Percentiles rank a stretch among this genome's conserved stretches.
These are phyloP conservation scores for Diospyros kaki DNA, from an alignment of 148 eudicot genomes.

Conservation along the genomic window DNA sequence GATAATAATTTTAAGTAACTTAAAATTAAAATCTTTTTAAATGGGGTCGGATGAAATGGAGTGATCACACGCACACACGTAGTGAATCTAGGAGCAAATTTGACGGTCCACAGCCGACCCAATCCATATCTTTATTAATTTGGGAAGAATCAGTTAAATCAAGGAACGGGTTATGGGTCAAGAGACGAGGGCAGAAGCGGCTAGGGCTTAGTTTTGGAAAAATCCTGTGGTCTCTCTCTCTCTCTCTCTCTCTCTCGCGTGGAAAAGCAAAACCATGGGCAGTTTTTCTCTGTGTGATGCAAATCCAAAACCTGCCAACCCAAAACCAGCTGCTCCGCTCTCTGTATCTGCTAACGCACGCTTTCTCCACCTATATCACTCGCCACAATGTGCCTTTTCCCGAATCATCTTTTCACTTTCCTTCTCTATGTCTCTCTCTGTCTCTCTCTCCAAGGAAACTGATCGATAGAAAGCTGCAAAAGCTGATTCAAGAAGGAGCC, in stretches of 20 bases:
- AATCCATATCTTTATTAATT: too few species aligned
- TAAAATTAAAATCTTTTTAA: too few species aligned
- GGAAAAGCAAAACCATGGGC: conserved; percentile 55
- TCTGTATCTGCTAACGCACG: conserved; percentile 10
- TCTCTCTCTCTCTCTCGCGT: conserved; percentile 9
- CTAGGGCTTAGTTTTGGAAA: background rate
- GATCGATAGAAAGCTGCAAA: too few species aligned
- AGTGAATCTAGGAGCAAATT: too few species aligned
- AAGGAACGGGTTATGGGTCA: too few species aligned
- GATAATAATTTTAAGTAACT: too few species aligned
- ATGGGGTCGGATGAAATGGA: too few species aligned
- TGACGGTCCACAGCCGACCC: too few species aligned
- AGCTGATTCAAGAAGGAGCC: background rate
- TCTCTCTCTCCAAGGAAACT: background rate
- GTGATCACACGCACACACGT: too few species aligned
- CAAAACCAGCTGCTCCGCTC: conserved; percentile 33
- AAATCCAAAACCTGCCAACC: conserved; percentile 17
- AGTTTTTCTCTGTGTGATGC: conserved; percentile 27
- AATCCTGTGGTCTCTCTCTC: conserved; percentile 25
- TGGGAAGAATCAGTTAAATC: too few species aligned
- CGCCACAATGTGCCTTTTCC: background rate
- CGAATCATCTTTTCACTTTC: background rate
- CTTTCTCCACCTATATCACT: background rate
- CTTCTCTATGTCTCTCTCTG: conserved; percentile 1
- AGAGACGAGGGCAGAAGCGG: too few species aligned